Base-by-base conservation (phyloP, 208 protist genomes). In the Phytomonas sp. region DNA sequence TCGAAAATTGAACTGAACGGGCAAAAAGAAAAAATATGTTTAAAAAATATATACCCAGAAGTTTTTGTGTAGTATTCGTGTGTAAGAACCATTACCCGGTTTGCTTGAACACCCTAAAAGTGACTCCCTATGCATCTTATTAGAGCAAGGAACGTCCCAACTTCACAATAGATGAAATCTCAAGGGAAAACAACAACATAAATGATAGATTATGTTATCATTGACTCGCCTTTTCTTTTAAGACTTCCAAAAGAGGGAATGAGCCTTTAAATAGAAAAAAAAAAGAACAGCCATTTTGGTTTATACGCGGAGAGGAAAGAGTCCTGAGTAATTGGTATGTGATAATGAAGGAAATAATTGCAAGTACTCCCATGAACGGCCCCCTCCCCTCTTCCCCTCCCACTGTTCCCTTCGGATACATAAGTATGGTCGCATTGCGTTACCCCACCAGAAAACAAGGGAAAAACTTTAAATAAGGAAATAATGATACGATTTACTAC, bases 161-260 rank as follows among this genome's bases (percentile, higher is more conserved):
- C 40, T 17, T 6, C 4, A 51, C 20, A 51, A 51, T 51, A 20
- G 40, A 51, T 1, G 20, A 51, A 51, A 51, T 23, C 26, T 23
- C 59, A 71, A 75, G 60, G 29, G 53, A 60, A 75, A 75, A 71
- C 64, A n/a, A 28, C 29, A 32, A 67, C 62, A 26, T 7, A 31
- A 34, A 59, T 64, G 23, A n/a, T 77, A 40, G 60, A 26, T 26
- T 70, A 33, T 33, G n/a, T 62, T 40, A 70, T 37, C 68, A 43
- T 77, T 64, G 36, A 68, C 70, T 62, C 32, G 43, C 26, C 63
- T 37, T 69, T 33, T 6, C 40, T 6, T 51, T 51, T 51, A 3
- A 51, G 2, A 23, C 40, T 51, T 51, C 9, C 3, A 17, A 51
- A 51, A 17, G 40, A 51, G 20, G 20, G 40, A 51, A 17, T 2